phyloP scores from a whole-genome alignment of 225 moss, liverwort and hornwort genomes.

The Rhytidiadelphus loreus region DNA sequence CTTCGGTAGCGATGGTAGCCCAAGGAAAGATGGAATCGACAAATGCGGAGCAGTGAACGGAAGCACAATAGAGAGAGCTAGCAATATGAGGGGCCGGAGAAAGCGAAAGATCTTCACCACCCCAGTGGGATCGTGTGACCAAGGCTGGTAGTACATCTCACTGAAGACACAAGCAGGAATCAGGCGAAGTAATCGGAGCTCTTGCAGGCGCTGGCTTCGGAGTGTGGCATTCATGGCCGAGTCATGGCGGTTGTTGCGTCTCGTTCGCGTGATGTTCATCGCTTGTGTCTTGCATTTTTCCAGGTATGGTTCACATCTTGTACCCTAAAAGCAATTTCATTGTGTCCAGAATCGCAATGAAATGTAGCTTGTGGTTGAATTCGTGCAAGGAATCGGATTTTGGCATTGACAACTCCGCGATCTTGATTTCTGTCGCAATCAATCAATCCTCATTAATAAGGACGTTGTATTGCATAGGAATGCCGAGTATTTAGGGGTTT shows the following conservation, averaged over 20 bases:
- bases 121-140: not conserved
- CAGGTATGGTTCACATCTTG: constrained; percentile 1
- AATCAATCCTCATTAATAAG: not conserved
- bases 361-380: not conserved
- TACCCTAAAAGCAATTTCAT: not conserved
- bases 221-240: constrained; percentile 18
- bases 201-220: not conserved
- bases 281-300: constrained; percentile 9
- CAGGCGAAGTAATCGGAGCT: not conserved
- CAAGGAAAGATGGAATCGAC: not conserved
- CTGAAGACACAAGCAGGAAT: not conserved
- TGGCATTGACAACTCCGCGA: not conserved
- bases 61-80: not conserved
- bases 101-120: constrained; percentile 20
- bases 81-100: constrained; percentile 49
- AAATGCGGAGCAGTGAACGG: constrained; percentile 4
- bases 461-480: not conserved
- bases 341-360: not conserved
- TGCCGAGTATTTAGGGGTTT: not conserved
- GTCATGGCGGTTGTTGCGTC: constrained; percentile 9
- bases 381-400: not conserved
- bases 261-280: constrained; percentile 16
- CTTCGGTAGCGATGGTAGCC: not conserved
- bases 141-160: not conserved
- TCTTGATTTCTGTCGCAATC: not conserved